phyloP scores from a whole-genome alignment of 257 asterid species.

The Voacanga thouarsii region DNA sequence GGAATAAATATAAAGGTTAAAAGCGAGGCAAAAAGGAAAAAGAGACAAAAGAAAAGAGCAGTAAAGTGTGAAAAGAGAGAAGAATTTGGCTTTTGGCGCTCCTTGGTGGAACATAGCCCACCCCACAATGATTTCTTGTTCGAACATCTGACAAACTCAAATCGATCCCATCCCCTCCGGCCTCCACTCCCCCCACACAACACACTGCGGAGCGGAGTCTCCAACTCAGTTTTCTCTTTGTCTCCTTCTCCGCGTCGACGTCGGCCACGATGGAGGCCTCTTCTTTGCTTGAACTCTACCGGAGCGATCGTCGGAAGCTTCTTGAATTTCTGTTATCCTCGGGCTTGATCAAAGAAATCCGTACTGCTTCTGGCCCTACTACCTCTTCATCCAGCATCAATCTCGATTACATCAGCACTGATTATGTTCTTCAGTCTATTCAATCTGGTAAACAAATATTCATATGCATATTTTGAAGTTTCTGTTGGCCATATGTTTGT shows the following conservation, averaged over 20 bases:
- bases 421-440: constrained; percentile 73
- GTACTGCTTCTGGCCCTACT: constrained; percentile 56
- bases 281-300: constrained; percentile 57
- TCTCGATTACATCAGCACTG: constrained; percentile 68
- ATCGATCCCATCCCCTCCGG: background rate
- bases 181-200: background rate
- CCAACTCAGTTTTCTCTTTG: constrained; percentile 3
- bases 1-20: background rate
- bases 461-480: background rate
- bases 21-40: background rate
- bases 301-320: constrained; percentile 93
- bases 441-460: constrained; percentile 39
- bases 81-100: constrained; percentile 16
- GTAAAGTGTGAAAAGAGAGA: background rate
- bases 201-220: background rate
- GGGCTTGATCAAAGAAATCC: constrained; percentile 48
- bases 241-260: background rate
- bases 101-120: background rate
- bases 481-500: background rate
- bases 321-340: constrained; percentile 67
- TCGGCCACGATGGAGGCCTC: constrained; percentile 44
- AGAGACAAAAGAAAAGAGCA: no score
- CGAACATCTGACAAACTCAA: background rate
- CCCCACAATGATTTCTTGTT: background rate
- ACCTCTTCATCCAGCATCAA: constrained; percentile 47